Evolutionary conservation across 164 flowering plant species (phyloP), one percentile per base, ranked within the genome.

Genomic region (Annona squamosa): DNA sequence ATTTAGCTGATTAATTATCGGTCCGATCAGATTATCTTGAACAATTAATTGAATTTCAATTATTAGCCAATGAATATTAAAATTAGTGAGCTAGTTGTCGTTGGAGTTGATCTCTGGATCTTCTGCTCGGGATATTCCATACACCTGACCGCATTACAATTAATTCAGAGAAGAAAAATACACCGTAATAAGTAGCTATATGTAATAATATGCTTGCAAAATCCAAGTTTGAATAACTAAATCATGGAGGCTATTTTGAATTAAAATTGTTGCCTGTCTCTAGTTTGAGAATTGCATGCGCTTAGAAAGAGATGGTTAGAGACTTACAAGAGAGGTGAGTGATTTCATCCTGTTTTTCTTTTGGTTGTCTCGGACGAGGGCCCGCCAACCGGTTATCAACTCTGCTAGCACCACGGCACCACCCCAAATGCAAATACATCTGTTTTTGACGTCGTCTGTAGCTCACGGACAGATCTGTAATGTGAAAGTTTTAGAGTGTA

Each of bases 391-490:
- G 0, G 90, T 90, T 79, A 87, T 85, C 4, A 91, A 85, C 83
- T 91, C 93, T 16, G 88, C 89, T 45, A 91, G 80, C 59, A 72
- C 93, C 63, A 91, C 96, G n/a, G n/a, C n/a, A 91, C 93, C 63
- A 91, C 96, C 41, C 96, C 93, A 64, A 87, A 89, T 52, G 96
- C 90, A 74, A 87, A 88, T 17, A 91, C 93, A 73, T 91, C 93
- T 12, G 88, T 81, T 73, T 89, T 90, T 2, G 84, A 74, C 48
- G 88, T 89, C 79, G 81, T 85, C 65, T 89, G 91, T n/a, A 89
- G 82, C 85, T 87, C 95, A 74, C 81, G 84, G 80, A 90, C 90
- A n/a, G 90, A 90, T 70, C 95, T 90, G 79, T 56, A n/a, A 42
- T 9, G 44, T 9, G 45, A 57, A 41, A 71, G 41, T 52, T 48